Base-by-base conservation (phyloP, 1,284 basidiomycete genomes). In the Pisolithus thermaeus region DNA sequence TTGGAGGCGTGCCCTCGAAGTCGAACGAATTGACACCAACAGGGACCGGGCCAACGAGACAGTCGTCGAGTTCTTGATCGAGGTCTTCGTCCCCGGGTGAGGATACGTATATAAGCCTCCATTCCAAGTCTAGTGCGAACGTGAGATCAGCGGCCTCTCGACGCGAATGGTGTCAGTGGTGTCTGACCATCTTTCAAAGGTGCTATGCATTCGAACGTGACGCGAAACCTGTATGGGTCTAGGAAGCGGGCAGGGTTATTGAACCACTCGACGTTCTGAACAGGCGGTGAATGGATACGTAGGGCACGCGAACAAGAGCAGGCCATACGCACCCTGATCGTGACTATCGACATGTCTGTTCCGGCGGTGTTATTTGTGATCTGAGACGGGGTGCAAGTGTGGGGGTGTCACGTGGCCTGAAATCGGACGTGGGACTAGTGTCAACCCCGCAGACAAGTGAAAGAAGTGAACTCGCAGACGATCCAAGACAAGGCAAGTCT, bases 151-250 rank as follows among this genome's bases (percentile, higher is more conserved):
- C 18, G 1, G 23, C 23, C 14, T n/a, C 40, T 16, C n/a, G 36
- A 27, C 14, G 30, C 7, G 39, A 14, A n/a, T 28, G 16, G n/a
- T 37, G n/a, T 5, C 25, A 46, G 37, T 25, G 16, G 64, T 74
- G 60, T 57, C 32, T 35, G 12, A 91, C 92, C 94, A 63, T 98
- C 95, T 62, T 88, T 84, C 48, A 99, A 77, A 9, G 87, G 84
- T 7, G 94, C 88, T 59, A 99, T 95, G 70, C 95, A 98, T 69
- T 99, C 97, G 61, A 99, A 99, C 1, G 94, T 97, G 67, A 99
- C 94, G 60, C 91, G 85, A 71, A 98, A 97, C 60, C 84, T 81
- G 73, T 98, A 99, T 37, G 87, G 78, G 63, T 98, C 95, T 18
- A 85, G 81, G 70, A 96, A 97, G 59, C 82, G 83, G 14, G 92